These are phyloP conservation scores for Anacardium occidentale DNA, from an alignment of 345 rosid species.

Conservation along the genomic window DNA sequence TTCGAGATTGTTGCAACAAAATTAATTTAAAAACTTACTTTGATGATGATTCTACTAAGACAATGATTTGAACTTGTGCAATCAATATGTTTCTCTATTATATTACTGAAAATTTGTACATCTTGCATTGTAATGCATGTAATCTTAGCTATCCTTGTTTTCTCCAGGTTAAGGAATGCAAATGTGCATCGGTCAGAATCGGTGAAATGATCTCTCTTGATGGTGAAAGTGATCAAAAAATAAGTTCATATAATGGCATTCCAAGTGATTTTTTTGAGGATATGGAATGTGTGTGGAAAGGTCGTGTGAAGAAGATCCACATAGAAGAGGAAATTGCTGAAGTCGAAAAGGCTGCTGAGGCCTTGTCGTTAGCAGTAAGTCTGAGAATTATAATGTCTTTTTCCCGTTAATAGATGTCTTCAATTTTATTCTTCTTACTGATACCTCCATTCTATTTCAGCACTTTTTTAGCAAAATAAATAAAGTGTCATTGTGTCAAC, in stretches of 20 bases:
- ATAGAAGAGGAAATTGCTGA: slow-evolving; percentile 61
- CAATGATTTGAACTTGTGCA: neutral
- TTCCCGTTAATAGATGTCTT: slow-evolving; percentile 11
- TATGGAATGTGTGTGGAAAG: slow-evolving; percentile 86
- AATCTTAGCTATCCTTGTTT: slow-evolving; percentile 6
- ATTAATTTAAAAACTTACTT: neutral
- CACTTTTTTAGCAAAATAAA: neutral
- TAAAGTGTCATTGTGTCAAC: neutral
- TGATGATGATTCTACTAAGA: neutral
- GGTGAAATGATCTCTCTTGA: slow-evolving; percentile 66
- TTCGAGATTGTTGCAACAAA: neutral
- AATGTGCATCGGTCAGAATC: slow-evolving; percentile 64
- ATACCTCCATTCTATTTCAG: neutral
- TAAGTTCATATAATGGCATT: slow-evolving; percentile 40
- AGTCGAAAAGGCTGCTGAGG: slow-evolving; percentile 65
- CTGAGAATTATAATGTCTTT: neutral
- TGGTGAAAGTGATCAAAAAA: slow-evolving; percentile 60
- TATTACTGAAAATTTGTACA: neutral
- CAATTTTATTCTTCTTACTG: neutral
- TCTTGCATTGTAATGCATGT: neutral
- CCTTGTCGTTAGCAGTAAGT: slow-evolving; percentile 72
- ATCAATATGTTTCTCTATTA: neutral
- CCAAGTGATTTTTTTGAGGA: slow-evolving; percentile 86
- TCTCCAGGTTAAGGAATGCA: slow-evolving; percentile 72
- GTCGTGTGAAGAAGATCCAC: slow-evolving; percentile 79